Evolutionary conservation across 2,329 filamentous ascomycete genomes (phyloP).

Genomic region (Massarina eburnea): DNA sequence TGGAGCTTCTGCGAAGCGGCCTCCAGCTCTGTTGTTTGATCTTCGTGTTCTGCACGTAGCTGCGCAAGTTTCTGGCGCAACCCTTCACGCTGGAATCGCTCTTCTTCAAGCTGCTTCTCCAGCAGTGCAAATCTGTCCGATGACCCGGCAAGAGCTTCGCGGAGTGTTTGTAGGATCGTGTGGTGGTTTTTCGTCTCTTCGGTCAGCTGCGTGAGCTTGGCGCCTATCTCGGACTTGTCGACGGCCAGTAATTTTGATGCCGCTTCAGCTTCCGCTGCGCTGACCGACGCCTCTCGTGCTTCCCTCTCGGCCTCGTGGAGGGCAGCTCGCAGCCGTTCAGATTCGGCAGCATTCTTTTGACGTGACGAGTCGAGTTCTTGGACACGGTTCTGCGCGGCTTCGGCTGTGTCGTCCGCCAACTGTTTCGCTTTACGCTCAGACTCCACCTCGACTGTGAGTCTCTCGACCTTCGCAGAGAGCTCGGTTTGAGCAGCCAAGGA

Average conservation of each 20-base stretch:
- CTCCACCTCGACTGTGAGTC: constrained; percentile 69
- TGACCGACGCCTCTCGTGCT: constrained; percentile 78
- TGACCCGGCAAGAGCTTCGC: constrained; percentile 76
- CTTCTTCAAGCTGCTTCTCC: constrained; percentile 81
- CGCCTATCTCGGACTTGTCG: constrained; percentile 79
- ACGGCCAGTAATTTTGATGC: constrained; percentile 73
- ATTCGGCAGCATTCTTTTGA: constrained; percentile 79
- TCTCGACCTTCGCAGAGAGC: constrained; percentile 74
- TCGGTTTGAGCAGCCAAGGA: constrained; percentile 78
- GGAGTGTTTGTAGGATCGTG: constrained; percentile 72
- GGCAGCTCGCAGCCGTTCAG: constrained; percentile 83
- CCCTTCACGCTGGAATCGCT: constrained; percentile 73
- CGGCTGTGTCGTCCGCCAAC: constrained; percentile 83
- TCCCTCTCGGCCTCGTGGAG: constrained; percentile 77
- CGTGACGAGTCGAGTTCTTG: constrained; percentile 80
- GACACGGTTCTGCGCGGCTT: constrained; percentile 80
- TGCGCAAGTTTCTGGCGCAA: constrained; percentile 75
- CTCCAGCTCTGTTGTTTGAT: constrained; percentile 75
- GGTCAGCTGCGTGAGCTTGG: constrained; percentile 67
- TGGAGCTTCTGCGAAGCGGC: constrained; percentile 71
- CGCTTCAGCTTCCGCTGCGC: constrained; percentile 73
- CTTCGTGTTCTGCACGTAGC: constrained; percentile 81
- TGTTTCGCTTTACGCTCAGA: constrained; percentile 79
- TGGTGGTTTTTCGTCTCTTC: constrained; percentile 70
- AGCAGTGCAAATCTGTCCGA: constrained; percentile 74